Percentiles rank a stretch among this genome's conserved stretches.
phyloP scores from a whole-genome alignment of 2,329 filamentous ascomycete genomes.

The Lecanoromycetidae sp. region DNA sequence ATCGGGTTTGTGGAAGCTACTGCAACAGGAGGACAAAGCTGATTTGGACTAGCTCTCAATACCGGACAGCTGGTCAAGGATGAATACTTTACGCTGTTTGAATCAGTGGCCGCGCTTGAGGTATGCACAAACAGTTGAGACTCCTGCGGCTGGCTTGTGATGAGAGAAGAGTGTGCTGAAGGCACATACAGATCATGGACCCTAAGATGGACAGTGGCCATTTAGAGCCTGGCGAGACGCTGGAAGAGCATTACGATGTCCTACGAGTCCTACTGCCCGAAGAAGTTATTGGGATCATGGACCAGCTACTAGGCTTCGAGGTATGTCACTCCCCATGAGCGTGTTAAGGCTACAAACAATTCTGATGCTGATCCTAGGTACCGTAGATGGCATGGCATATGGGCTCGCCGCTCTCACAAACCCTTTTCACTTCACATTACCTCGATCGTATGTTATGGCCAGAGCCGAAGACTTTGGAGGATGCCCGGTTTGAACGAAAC shows the following conservation, averaged over 20 bases:
- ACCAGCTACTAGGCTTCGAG: slow-evolving; percentile 81
- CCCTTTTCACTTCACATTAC: slow-evolving; percentile 83
- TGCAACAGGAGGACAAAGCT: slow-evolving; percentile 1
- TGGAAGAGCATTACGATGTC: slow-evolving; percentile 74
- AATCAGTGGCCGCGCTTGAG: slow-evolving; percentile 70
- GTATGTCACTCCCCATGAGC: slow-evolving; percentile 31
- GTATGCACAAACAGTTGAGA: slow-evolving; percentile 23
- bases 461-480: slow-evolving; percentile 48
- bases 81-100: slow-evolving; percentile 86
- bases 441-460: slow-evolving; percentile 72
- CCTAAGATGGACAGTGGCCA: slow-evolving; percentile 97
- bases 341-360: neutral
- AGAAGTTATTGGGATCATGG: slow-evolving; percentile 85
- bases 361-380: slow-evolving; percentile 11
- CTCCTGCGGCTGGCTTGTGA: no score
- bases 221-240: slow-evolving; percentile 61
- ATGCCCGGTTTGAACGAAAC: slow-evolving; percentile 47
- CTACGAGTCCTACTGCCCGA: slow-evolving; percentile 54
- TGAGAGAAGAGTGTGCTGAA: neutral
- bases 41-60: slow-evolving; percentile 46
- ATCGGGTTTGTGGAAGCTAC: neutral
- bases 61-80: slow-evolving; percentile 85
- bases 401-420: slow-evolving; percentile 91
- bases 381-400: slow-evolving; percentile 85
- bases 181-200: slow-evolving; percentile 74